Conservation (phyloP, 345 rosid genomes). For the Populus ilicifolia region DNA sequence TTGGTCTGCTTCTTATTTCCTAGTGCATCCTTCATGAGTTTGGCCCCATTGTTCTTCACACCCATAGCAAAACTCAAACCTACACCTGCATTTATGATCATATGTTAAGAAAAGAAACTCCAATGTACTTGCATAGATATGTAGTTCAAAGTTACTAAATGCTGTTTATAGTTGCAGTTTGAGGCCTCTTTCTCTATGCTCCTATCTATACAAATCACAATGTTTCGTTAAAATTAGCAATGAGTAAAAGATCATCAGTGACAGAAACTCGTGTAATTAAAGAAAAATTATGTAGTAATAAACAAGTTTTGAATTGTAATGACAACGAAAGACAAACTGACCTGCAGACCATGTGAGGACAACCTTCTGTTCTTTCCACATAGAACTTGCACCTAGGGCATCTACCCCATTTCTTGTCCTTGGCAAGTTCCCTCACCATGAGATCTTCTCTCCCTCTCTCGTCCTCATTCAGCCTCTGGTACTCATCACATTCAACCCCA, state of each 20-base stretch:
- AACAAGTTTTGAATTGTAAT: no score
- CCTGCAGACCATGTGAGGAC: slow-evolving; percentile 30
- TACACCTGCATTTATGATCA: slow-evolving; percentile 35
- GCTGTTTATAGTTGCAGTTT: not conserved
- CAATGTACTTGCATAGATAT: not conserved
- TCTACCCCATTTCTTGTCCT: slow-evolving; percentile 17
- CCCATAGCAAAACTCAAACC: slow-evolving; percentile 42
- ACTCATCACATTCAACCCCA: slow-evolving; percentile 14
- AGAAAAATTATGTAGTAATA: no score
- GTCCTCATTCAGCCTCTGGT: slow-evolving; percentile 16
- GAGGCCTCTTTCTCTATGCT: not conserved
- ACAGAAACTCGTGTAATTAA: not conserved
- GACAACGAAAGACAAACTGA: not conserved
- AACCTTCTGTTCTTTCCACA: slow-evolving; percentile 28
- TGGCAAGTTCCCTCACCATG: slow-evolving; percentile 17
- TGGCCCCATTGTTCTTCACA: slow-evolving; percentile 34
- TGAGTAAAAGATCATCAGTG: not conserved
- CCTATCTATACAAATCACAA: no score
- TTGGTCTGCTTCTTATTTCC: slow-evolving; percentile 1
- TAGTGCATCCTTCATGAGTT: slow-evolving; percentile 32
- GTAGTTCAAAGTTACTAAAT: not conserved
- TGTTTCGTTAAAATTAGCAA: not conserved
- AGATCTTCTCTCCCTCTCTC: slow-evolving; percentile 22
- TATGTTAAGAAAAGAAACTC: not conserved
- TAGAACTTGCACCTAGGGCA: slow-evolving; percentile 22